Base-by-base conservation (phyloP, 2,329 filamentous ascomycete genomes). In the Teratosphaeria epicoccoides region DNA sequence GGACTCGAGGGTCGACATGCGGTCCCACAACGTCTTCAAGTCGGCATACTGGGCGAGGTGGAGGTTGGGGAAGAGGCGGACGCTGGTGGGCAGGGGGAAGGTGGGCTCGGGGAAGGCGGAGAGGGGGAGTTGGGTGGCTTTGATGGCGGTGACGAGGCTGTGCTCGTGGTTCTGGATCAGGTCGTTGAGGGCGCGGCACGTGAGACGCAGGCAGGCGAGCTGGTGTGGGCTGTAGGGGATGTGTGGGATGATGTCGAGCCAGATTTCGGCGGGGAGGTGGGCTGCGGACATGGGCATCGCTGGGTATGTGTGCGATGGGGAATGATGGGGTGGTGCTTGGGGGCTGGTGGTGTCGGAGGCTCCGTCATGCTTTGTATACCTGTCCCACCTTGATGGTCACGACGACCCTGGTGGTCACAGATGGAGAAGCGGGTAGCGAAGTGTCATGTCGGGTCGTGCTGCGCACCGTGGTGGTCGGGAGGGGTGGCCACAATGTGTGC, bases 201-300 rank as follows among this genome's bases (percentile, higher is more conserved):
- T 62, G 6, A 62, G 59, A 20, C 59, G 57, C 24, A 68, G 56
- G 33, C 52, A 52, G 23, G 52, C 25, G 37, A 64, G 53, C 24
- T 46, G 45, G 14, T 54, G 44, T 5, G 62, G 62, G 20, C 56
- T 49, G 54, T 64, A 67, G 4, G 61, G 55, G 46, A 67, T 59
- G 14, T 57, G 55, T 3, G 64, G 61, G 4, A 67, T 54, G 45
- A 67, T 59, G 45, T 66, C 61, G n/a, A 63, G 58, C 7, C 66
- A 60, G 37, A 68, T 53, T 49, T 63, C 61, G 44, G 57, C 49
- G n/a, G 61, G 61, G 20, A 64, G 56, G 43, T 28, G 33, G 26
- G 29, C 14, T 20, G 44, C 46, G 6, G 24, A 28, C 17, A 17
- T 40, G 14, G 33, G n/a, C 33, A 40, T 40, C n/a, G 46, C n/a